Base-by-base conservation (phyloP, 2,329 filamentous ascomycete species). In the Hypoxylon sp. region DNA sequence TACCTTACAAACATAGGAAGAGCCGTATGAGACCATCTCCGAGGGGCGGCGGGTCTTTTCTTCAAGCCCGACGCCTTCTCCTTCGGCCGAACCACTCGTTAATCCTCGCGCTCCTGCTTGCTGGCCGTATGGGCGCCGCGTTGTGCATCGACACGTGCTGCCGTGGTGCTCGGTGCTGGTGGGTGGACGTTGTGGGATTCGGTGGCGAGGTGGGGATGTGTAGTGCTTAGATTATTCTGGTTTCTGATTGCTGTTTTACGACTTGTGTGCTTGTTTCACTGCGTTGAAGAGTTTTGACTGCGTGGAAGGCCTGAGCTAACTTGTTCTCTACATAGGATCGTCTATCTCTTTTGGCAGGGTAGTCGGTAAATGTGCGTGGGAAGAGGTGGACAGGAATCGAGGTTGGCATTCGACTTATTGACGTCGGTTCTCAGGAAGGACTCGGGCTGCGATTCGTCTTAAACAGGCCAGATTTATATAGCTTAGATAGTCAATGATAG, bases 121-220 rank as follows among this genome's bases (percentile, higher is more conserved):
- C 61, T 37, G 61, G 71, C 70, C 68, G 70, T 68, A 67, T 71
- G 71, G 71, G 65, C 69, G 69, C 63, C 69, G 72, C 70, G 74
- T n/a, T 73, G 75, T 77, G 76, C 75, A 78, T 73, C 76, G 76
- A 68, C 76, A 78, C 68, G 72, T 78, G 75, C 74, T 76, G 74
- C 75, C 76, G 72, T 55, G 73, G 57, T 47, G 34, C 65, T 68
- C 57, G 67, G 70, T 71, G 70, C 59, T 55, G 72, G 65, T 43
- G 53, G 57, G 67, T 46, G 70, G 57, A 41, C 50, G 50, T n/a
- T 39, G 53, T 34, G 51, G 55, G 48, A 63, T 60, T 57, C 70
- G 71, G 65, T 68, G 71, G 73, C 39, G 70, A 72, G 74, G 75
- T 74, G 76, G 74, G 74, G 76, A 72, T 74, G 71, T 61, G 76